Base-by-base conservation (phyloP, 2,329 filamentous ascomycete species). In the Penicillium crustosum region DNA sequence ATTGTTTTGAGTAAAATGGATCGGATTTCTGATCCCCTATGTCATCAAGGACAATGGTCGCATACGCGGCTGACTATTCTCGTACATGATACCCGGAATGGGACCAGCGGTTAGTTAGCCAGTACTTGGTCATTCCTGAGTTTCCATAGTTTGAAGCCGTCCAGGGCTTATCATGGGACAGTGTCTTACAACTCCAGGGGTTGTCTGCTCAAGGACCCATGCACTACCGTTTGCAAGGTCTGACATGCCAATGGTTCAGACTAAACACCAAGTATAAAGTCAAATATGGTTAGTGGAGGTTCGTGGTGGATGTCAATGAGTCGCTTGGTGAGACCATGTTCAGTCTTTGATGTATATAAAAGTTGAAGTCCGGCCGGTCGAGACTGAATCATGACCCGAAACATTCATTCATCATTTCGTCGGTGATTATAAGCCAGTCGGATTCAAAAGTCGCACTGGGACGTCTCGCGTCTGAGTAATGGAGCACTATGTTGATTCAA, bases 371-470 rank as follows among this genome's bases (percentile, higher is more conserved):
- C 17, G 6, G 39, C 31, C 50, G 21, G 27, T 35, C 29, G 31
- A 43, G n/a, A 36, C 29, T 27, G 19, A n/a, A 17, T 17, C 42
- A 47, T 39, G 50, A 27, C 12, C 55, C 42, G 55, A 53, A 53
- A 57, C 55, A 57, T 48, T 23, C 21, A 41, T 41, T 25, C 27
- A 27, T 41, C 35, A 19, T 47, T 19, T 15, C 25, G 44, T 31
- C 17, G 7, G 27, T 42, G 19, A 42, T 12, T 27, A 8, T 4
- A 13, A 8, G n/a, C 48, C 29, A 7, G 55, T 42, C 31, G 10
- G 27, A 38, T 57, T 57, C 33, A 39, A 42, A 57, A 57, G 21
- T 47, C 15, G 8, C 4, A 25, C 29, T 42, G 17, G 17, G 8
- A n/a, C 15, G 31, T 33, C 21, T 27, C 25, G 29, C 7, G 21